Evolutionary conservation across 345 rosid genomes (phyloP), one percentile per base, ranked within the genome.

Genomic region (Geranium rotundifolium): DNA sequence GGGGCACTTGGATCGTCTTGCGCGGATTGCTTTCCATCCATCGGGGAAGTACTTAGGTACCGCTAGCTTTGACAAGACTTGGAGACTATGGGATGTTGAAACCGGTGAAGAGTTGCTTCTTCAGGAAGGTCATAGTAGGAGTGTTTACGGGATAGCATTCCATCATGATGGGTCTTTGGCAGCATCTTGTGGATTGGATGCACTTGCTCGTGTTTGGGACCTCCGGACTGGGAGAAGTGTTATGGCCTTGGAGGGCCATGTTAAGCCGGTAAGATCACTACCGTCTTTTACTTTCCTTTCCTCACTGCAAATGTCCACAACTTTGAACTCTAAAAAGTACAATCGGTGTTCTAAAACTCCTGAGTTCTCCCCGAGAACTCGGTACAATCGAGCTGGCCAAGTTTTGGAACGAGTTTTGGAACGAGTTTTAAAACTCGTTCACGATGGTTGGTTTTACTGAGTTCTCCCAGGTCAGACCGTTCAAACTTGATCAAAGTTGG

Each of bases 91-190:
- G 97, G 97, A 90, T 71, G 56, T 90, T 30, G 84, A 85, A 65
- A 84, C 84, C 41, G 96, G 96, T 29, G 77, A 65, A 34, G 99
- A 90, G 81, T 77, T 95, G 79, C 89, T 90, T 64, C 90, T 95
- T 69, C 99, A 95, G 69, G 96, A 90, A 85, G 96, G 96, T 31
- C 97, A 95, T 59, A 88, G 99, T 67, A 80, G 92, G 71, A 85
- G 97, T 68, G 80, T 95, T 66, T 90, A 90, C 23, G 97, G 97
- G 50, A 72, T 95, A 55, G 91, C 88, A 41, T 95, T 95, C 81
- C 95, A 95, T 67, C 87, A 70, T 60, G 99, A 95, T 80, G 99
- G 99, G 49, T 88, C 99, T 14, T 81, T 95, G 71, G 92, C 76
- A 65, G 99, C 86, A 68, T 86, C 97, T 56, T 85, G 90, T 60